Conservation (phyloP, 106 monocot genomes). For the Acorus calamus region DNA sequence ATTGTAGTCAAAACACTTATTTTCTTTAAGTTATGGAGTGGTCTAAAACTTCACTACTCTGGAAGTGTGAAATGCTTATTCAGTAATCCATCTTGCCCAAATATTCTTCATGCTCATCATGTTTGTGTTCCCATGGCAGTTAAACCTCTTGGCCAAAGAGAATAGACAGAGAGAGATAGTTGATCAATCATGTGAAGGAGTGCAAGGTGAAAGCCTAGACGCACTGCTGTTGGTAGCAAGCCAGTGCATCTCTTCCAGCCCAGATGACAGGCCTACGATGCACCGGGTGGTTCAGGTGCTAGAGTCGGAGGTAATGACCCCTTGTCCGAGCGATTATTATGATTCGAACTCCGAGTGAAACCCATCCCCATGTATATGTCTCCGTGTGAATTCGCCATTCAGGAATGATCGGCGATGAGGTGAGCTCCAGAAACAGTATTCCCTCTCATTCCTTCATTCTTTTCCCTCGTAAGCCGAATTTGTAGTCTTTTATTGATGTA, state of each 20-base stretch:
- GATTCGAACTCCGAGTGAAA: slow-evolving; percentile 63
- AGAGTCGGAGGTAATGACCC: slow-evolving; percentile 90
- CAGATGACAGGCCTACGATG: slow-evolving; percentile 92
- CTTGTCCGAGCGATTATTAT: slow-evolving; percentile 92
- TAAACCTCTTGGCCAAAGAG: slow-evolving; percentile 77
- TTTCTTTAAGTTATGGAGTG: no score
- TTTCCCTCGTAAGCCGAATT: no score
- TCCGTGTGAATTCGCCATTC: no score
- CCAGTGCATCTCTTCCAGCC: slow-evolving; percentile 60
- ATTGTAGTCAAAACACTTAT: no score
- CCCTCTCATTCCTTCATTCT: no score
- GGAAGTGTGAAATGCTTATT: no score
- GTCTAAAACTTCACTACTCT: no score
- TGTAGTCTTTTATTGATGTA: no score
- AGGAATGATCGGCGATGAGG: no score
- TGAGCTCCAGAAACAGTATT: no score
- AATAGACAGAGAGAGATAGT: slow-evolving; percentile 71
- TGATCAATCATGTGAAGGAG: slow-evolving; percentile 70
- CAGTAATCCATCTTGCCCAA: neutral
- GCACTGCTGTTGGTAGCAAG: slow-evolving; percentile 63
- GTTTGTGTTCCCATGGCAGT: slow-evolving; percentile 24
- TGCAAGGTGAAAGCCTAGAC: slow-evolving; percentile 66
- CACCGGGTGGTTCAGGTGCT: slow-evolving; percentile 80
- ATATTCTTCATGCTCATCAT: neutral
- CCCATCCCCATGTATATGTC: no score